These are phyloP conservation scores for Sporothrix inflata DNA, from an alignment of 2,329 filamentous ascomycete species.

Conservation along the genomic window DNA sequence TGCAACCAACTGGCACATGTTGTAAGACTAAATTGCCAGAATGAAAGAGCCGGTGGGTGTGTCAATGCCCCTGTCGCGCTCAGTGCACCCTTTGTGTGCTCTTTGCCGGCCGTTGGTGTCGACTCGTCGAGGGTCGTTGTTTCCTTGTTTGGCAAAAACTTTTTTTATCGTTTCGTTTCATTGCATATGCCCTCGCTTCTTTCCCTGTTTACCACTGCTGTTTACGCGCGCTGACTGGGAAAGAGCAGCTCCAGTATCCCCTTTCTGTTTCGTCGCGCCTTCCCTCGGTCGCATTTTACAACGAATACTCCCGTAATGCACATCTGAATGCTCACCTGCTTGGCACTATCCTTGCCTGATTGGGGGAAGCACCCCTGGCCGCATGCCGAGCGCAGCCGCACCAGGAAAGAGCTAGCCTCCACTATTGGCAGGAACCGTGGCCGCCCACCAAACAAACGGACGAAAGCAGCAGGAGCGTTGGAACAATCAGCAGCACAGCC, in stretches of 20 bases:
- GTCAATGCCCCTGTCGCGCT: constrained; percentile 4
- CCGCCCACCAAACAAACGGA: constrained; percentile 20
- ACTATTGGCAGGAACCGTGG: constrained; percentile 24
- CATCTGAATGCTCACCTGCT: constrained; percentile 11
- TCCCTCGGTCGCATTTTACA: constrained; percentile 1
- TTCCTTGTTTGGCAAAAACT: neutral
- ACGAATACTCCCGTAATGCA: neutral
- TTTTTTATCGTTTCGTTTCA: constrained; percentile 12
- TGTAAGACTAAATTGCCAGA: neutral
- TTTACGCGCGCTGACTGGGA: neutral
- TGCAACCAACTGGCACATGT: neutral
- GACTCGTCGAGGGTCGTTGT: constrained; percentile 10
- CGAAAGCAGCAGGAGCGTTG: constrained; percentile 17
- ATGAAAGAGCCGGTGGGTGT: neutral
- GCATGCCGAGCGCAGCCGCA: constrained; percentile 21
- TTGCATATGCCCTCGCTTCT: neutral
- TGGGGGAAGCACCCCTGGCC: constrained; percentile 13
- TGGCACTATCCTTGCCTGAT: constrained; percentile 20
- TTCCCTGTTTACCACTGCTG: neutral
- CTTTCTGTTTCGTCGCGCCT: neutral
- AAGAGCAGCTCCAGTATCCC: neutral
- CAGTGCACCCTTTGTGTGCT: neutral
- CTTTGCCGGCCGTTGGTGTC: neutral
- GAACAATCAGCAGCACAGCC: constrained; percentile 27
- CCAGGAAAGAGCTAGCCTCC: constrained; percentile 21